Percentiles rank a stretch among this genome's conserved stretches.
Conservation (phyloP, 2,329 filamentous ascomycete genomes). For the Sphaerulina musiva region DNA sequence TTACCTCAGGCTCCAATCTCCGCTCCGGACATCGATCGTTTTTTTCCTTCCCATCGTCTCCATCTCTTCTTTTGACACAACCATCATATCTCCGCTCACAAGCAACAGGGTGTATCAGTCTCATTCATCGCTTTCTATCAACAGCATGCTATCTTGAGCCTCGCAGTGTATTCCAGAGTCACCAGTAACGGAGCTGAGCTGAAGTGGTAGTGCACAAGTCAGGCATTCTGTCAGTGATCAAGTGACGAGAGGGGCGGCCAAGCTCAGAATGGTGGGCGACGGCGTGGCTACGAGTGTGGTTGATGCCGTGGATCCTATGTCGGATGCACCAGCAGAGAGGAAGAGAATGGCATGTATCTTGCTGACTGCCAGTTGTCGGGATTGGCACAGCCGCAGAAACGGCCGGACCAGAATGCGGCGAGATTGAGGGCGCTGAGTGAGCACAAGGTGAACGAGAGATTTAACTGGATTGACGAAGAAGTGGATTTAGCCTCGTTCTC, state of each 20-base stretch:
- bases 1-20: no score
- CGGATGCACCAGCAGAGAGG: not conserved
- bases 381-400: slow-evolving; percentile 18
- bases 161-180: not conserved
- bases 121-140: slow-evolving; percentile 27
- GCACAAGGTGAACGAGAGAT: not conserved
- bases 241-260: slow-evolving; percentile 8
- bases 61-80: no score
- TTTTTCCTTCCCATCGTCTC: no score
- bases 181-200: not conserved
- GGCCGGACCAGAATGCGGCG: slow-evolving; percentile 35
- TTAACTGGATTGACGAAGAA: not conserved
- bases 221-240: not conserved
- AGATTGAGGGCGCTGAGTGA: slow-evolving; percentile 36
- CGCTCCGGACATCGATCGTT: no score
- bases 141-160: not conserved
- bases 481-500: no score
- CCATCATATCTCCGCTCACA: no score
- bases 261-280: not conserved
- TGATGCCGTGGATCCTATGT: slow-evolving; percentile 1
- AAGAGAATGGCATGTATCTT: slow-evolving; percentile 1
- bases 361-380: slow-evolving; percentile 31
- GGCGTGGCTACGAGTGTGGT: slow-evolving; percentile 4
- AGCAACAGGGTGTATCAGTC: slow-evolving; percentile 13
- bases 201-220: not conserved